Percentiles rank a stretch among this genome's conserved stretches.
phyloP scores from a whole-genome alignment of 2,329 filamentous ascomycete species.

The Huntiella decipiens region DNA sequence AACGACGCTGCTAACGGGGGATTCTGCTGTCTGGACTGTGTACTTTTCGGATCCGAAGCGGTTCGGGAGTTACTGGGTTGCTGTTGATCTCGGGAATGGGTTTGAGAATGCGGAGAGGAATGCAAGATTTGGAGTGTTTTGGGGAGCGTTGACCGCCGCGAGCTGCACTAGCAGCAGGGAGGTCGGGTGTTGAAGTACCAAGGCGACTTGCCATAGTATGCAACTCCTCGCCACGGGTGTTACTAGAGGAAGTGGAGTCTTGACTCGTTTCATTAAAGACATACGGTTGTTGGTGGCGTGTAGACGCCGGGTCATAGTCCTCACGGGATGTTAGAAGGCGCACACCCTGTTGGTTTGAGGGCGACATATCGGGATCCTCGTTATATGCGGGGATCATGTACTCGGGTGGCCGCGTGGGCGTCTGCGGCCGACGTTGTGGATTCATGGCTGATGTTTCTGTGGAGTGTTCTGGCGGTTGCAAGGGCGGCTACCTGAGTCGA shows the following conservation, averaged over 20 bases:
- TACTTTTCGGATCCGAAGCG: no score
- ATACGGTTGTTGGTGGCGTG: constrained; percentile 31
- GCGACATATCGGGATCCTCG: constrained; percentile 27
- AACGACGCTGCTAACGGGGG: neutral
- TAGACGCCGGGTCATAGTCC: constrained; percentile 21
- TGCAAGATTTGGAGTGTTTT: no score
- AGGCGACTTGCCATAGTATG: no score
- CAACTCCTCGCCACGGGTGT: no score
- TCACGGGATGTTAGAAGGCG: constrained; percentile 45
- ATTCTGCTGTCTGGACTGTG: neutral
- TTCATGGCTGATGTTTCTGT: constrained; percentile 5
- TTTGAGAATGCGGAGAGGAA: no score
- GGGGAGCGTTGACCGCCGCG: no score
- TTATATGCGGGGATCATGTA: constrained; percentile 39
- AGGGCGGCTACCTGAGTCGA: neutral
- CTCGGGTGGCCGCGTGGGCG: constrained; percentile 34
- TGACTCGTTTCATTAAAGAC: constrained; percentile 14
- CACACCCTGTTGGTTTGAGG: constrained; percentile 32
- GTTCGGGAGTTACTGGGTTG: no score
- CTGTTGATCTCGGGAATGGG: no score
- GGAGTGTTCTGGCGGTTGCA: neutral
- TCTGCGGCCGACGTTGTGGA: constrained; percentile 9
- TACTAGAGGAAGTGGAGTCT: no score
- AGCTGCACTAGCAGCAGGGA: no score
- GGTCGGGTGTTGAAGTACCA: no score